Base-by-base conservation (phyloP, 2,329 filamentous ascomycete species). In the Grosmannia clavigera region DNA sequence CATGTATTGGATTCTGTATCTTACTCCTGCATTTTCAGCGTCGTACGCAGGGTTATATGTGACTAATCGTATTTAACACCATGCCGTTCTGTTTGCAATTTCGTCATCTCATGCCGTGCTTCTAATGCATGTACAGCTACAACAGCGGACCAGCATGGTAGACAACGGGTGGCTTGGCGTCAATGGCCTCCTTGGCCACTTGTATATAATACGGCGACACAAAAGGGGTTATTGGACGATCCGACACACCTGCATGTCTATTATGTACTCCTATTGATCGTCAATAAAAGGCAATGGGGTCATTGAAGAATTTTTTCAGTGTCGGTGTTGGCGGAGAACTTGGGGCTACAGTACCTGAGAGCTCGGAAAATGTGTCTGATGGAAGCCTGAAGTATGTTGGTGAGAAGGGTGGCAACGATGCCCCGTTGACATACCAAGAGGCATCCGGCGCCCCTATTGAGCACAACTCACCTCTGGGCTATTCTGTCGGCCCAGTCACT, bases 361-460 rank as follows among this genome's bases (percentile, higher is more conserved):
- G 31, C 31, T 33, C 52, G 16, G 31, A 5, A 16, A 33, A 55
- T 11, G n/a, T 60, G 16, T 57, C 58, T 6, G 61, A 61, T 40
- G 61, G 59, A 38, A 48, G 48, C 35, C 31, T 62, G 22, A 59
- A 54, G 3, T 64, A 61, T 38, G 53, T 62, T 12, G 55, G 31
- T 3, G 63, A 63, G 22, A 64, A 63, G n/a, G 63, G 62, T 25
- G 67, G 65, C 40, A 68, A 68, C 54, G 60, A 63, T 48, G 63
- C 65, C 12, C 56, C 27, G 5, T 59, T 64, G 22, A 63, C 65
- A 0, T 67, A 67, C 35, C 82, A 85, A 63, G 82, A 85, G 65
- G 81, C 79, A 2, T 75, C 74, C 6, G 83, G 83, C 14, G 83
- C 83, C 2, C 83, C 83, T 0, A 80, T 86, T 7, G 83, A 86